A percentile compares a stretch with the other conserved stretches of the same genome.
These are phyloP conservation scores for Paramecium sonneborni DNA, from an alignment of 73 alveolate species.

Conservation along the genomic window DNA sequence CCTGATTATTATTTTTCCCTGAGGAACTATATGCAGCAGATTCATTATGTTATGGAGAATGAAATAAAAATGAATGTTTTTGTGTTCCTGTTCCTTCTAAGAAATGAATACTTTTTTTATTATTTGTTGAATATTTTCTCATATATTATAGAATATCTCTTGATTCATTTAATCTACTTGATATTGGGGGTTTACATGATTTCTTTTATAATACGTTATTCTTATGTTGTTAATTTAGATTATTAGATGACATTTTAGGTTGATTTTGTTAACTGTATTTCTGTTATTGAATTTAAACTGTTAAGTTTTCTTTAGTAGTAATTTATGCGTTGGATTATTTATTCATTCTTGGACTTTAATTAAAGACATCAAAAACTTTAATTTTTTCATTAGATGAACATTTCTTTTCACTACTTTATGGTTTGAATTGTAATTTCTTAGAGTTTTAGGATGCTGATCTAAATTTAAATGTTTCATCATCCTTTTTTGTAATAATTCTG, in stretches of 20 bases:
- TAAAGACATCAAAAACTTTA: background rate
- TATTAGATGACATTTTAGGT: background rate
- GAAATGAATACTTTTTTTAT: background rate
- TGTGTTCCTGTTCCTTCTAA: background rate
- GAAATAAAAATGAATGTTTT: background rate
- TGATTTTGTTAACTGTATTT: background rate
- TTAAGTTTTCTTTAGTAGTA: background rate
- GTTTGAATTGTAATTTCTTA: background rate
- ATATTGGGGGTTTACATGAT: background rate
- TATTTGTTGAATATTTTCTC: background rate
- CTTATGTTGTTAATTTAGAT: background rate
- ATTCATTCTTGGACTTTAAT: background rate
- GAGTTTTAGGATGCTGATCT: background rate
- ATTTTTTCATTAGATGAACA: slow-evolving; percentile 9
- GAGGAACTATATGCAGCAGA: background rate
- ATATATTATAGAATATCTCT: background rate
- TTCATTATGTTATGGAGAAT: background rate
- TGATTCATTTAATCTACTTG: background rate
- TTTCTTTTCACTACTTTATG: background rate
- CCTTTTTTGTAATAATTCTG: background rate
- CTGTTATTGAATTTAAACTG: background rate
- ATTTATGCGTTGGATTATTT: background rate
- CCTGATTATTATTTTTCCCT: background rate
- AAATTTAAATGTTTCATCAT: background rate
- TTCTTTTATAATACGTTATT: background rate